Evolutionary conservation across 2,329 filamentous ascomycete species (phyloP), one percentile per base, ranked within the genome.

Genomic region (Cordyceps cateniannulata): DNA sequence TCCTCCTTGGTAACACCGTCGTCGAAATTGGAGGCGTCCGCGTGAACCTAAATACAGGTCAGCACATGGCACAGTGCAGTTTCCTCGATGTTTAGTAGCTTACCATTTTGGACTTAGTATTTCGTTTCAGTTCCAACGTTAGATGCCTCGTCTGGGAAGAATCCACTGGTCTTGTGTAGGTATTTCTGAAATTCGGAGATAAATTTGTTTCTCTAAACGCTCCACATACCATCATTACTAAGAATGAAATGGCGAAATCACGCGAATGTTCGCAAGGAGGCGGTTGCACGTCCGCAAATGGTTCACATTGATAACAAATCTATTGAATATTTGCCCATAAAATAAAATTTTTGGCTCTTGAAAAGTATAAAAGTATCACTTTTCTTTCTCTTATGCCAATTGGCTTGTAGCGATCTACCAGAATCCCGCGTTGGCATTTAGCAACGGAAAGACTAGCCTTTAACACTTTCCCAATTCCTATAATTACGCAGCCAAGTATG

Each of bases 1-100:
- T 90, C 84, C 62, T 84, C 78, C 73, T 93, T 93, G 58, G 80
- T 84, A 63, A 91, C 73, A 65, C 84, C 85, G 16, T 80, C 69
- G 53, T 78, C 80, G 73, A 93, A 93, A 68, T 85, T 90, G 57
- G 89, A 90, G 3, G 89, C 85, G 70, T 93, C 89, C 56, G 90
- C 90, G 75, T 93, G 90, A 62, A 90, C 87, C 88, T 86, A 61
- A 10, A 35, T 7, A 60, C n/a, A 24, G 56, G 49, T 63, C 51
- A 61, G 47, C 53, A 42, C 32, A 18, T n/a, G 9, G 35, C 14
- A 40, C 6, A n/a, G 12, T 38, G 32, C 9, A 18, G n/a, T 3
- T 14, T 9, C 5, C 50, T 14, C 20, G 16, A 14, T 27, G 38
- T 4, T n/a, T 61, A 54, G 53, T 27, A 18, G 45, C 52, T 5